Percentiles rank a stretch among this genome's conserved stretches.
phyloP scores from a whole-genome alignment of 2,329 filamentous ascomycete genomes.

The Aspergillus pseudoglaucus region DNA sequence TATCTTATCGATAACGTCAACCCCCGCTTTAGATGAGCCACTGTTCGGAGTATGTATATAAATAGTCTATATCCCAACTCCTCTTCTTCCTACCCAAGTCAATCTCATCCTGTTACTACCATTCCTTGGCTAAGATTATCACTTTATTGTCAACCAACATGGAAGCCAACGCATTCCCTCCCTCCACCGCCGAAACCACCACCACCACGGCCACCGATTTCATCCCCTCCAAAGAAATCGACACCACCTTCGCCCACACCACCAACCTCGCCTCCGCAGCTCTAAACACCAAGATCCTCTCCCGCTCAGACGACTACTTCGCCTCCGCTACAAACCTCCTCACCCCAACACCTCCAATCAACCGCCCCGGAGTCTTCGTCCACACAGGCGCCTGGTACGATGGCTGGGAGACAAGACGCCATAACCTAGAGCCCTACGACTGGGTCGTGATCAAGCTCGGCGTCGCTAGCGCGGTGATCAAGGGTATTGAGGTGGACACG shows the following conservation, averaged over 20 bases:
- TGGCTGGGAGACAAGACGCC: conserved; percentile 58
- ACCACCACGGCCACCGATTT: conserved; percentile 8
- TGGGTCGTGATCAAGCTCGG: conserved; percentile 56
- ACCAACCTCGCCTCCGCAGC: conserved; percentile 42
- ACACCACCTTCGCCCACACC: conserved; percentile 49
- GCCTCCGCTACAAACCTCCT: conserved; percentile 54
- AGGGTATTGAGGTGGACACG: conserved; percentile 41
- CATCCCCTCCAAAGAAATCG: conserved; percentile 46
- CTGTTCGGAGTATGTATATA: background rate
- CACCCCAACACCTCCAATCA: conserved; percentile 50
- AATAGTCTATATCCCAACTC: background rate
- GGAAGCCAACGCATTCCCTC: background rate
- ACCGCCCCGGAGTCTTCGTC: conserved; percentile 52
- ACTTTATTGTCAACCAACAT: background rate
- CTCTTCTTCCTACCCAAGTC: too few relatives aligned
- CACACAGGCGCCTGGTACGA: conserved; percentile 59
- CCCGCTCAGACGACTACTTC: conserved; percentile 57
- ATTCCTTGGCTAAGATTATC: too few relatives aligned
- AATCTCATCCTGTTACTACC: too few relatives aligned
- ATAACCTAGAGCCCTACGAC: conserved; percentile 53
- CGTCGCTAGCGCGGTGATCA: conserved; percentile 37
- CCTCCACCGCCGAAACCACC: background rate
- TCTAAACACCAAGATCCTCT: conserved; percentile 50
- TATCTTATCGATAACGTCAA: background rate
- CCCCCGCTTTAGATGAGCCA: background rate